Conservation (phyloP, 768 basidiomycete genomes). For the Naematelia aurantialba region DNA sequence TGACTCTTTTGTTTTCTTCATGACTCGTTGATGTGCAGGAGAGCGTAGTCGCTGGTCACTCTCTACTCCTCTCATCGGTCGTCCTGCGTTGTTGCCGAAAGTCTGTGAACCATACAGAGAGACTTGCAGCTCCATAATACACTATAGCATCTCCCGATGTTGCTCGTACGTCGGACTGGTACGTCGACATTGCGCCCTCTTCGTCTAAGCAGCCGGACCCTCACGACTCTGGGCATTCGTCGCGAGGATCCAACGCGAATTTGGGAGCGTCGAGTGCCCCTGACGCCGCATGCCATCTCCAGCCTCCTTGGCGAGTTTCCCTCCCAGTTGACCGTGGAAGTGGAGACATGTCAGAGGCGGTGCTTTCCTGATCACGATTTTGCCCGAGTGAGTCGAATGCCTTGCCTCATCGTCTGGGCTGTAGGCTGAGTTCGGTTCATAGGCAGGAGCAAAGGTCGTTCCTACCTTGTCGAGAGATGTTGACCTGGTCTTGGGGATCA, state of each 20-base stretch:
- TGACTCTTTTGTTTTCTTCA: too few relatives aligned
- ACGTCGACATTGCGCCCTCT: background rate
- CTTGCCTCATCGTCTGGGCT: background rate
- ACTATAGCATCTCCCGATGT: too few relatives aligned
- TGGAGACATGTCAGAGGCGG: constrained; percentile 71
- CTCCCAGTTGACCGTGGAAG: constrained; percentile 57
- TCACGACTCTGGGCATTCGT: constrained; percentile 58
- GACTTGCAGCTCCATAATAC: too few relatives aligned
- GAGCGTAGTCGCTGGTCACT: too few relatives aligned
- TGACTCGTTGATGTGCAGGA: too few relatives aligned
- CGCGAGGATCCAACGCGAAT: constrained; percentile 74
- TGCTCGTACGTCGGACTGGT: too few relatives aligned
- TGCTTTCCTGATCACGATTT: constrained; percentile 68
- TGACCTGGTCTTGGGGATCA: constrained; percentile 80
- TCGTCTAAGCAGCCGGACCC: background rate
- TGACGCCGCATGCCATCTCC: constrained; percentile 71
- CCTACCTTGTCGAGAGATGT: constrained; percentile 58
- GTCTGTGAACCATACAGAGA: too few relatives aligned
- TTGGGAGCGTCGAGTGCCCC: constrained; percentile 81
- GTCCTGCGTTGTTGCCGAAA: too few relatives aligned
- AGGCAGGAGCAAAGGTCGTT: constrained; percentile 75
- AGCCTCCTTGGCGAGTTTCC: constrained; percentile 60
- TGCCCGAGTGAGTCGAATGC: constrained; percentile 58
- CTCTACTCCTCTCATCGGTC: too few relatives aligned
- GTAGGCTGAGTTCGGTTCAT: constrained; percentile 1